These are phyloP conservation scores for Amphicarpaea edgeworthii DNA, from an alignment of 306 rosid species.

Conservation along the genomic window DNA sequence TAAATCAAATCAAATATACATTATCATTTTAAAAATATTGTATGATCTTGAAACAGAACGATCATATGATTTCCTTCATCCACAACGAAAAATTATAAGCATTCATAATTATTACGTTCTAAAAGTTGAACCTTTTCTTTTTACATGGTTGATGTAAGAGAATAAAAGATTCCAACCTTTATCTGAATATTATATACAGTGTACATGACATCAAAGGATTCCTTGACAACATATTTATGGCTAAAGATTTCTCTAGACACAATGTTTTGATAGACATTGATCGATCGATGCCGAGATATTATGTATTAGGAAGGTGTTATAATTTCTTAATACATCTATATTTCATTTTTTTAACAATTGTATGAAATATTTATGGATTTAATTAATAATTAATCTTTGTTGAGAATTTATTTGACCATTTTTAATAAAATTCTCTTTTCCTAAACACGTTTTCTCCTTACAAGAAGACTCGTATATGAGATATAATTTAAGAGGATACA, in stretches of 20 bases:
- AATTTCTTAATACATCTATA: too few species aligned
- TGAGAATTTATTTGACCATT: too few species aligned
- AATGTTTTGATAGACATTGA: not conserved
- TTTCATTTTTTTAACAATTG: too few species aligned
- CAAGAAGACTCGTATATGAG: too few species aligned
- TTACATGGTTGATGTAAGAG: slow-evolving; percentile 31
- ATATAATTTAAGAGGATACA: too few species aligned
- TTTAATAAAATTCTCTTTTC: too few species aligned
- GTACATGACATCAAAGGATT: slow-evolving; percentile 38
- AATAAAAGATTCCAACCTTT: slow-evolving; percentile 33
- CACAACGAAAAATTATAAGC: not conserved
- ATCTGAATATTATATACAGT: slow-evolving; percentile 18
- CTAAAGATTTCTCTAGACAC: slow-evolving; percentile 4
- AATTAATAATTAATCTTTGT: too few species aligned
- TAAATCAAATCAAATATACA: not conserved
- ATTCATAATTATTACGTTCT: not conserved
- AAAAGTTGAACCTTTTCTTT: slow-evolving; percentile 24
- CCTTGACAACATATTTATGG: slow-evolving; percentile 38
- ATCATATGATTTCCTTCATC: slow-evolving; percentile 8
- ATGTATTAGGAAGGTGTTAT: too few species aligned
- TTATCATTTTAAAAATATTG: not conserved
- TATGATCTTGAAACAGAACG: not conserved
- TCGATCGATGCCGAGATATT: slow-evolving; percentile 5
- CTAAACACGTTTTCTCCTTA: too few species aligned
- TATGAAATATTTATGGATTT: too few species aligned